Base-by-base conservation (phyloP, 2,329 filamentous ascomycete genomes). In the Cladosporium sp. region DNA sequence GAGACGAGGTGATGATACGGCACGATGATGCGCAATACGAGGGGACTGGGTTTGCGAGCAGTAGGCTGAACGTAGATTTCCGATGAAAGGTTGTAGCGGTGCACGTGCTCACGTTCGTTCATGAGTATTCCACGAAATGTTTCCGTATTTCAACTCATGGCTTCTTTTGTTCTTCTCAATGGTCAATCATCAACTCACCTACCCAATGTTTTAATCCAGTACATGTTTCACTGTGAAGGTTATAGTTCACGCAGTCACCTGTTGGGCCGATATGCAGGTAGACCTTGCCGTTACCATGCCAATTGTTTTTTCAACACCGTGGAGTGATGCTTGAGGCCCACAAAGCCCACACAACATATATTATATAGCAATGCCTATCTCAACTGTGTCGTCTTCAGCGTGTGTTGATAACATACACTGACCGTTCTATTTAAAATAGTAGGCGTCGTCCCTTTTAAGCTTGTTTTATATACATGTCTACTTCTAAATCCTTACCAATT, bases 21-120 rank as follows among this genome's bases (percentile, higher is more conserved):
- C 74, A 76, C 73, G 75, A 74, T 75, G 75, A 77, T 76, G 75
- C 73, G 68, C 74, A 74, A 76, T 77, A 73, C 75, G 75, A 77
- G 75, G 74, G 73, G 74, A 70, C 69, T 68, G 65, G 69, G 51
- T 68, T 66, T 69, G 67, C 70, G 69, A 72, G 67, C 66, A 68
- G 65, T 65, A 64, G 64, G 71, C 69, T 72, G 66, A 66, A 69
- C 64, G 64, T 66, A 59, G 67, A 62, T 74, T 70, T 74, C 74
- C 74, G 74, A 77, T 74, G 75, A 77, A 76, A 76, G 75, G 74
- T 77, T 73, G 74, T 66, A 70, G 74, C 72, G 70, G 72, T 72
- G 72, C 72, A 73, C 71, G 72, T 72, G 71, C 69, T 68, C 60
- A 69, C 64, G 64, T 65, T 65, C 64, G 58, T 65, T 65, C 55